Conservation (phyloP, 2,329 filamentous ascomycete species). For the Colletotrichum noveboracense region DNA sequence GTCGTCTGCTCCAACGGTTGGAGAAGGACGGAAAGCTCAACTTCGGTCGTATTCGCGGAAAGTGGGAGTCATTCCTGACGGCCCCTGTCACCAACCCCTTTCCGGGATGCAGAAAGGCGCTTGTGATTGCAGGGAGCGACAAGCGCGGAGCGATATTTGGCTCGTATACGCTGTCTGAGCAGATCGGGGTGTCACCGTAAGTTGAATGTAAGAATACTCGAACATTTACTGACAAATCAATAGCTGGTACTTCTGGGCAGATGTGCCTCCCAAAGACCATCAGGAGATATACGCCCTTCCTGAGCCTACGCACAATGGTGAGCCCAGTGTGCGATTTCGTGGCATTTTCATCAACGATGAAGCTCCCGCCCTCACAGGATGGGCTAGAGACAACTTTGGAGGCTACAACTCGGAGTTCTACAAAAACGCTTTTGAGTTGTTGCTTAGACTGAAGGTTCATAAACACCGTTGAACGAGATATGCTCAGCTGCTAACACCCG, state of each 20-base stretch:
- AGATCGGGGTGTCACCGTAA: conserved; percentile 64
- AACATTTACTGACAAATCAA: background rate
- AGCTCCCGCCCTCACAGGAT: conserved; percentile 62
- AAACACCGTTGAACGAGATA: background rate
- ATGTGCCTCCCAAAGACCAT: conserved; percentile 56
- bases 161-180: conserved; percentile 64
- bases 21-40: conserved; percentile 48
- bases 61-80: conserved; percentile 61
- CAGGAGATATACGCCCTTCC: conserved; percentile 53
- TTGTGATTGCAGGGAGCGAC: conserved; percentile 64
- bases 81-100: conserved; percentile 49
- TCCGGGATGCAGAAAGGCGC: conserved; percentile 49
- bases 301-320: conserved; percentile 50
- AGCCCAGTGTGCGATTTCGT: conserved; percentile 63
- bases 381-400: conserved; percentile 55
- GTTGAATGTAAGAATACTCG: background rate
- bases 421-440: conserved; percentile 65
- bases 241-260: conserved; percentile 64
- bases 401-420: conserved; percentile 65
- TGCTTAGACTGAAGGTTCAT: conserved; percentile 55
- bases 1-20: conserved; percentile 51
- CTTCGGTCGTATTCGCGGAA: conserved; percentile 50
- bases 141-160: conserved; percentile 65
- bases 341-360: conserved; percentile 71
- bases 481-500: background rate